A percentile compares a stretch with the other conserved stretches of the same genome.
Conservation (phyloP, 768 basidiomycete genomes). For the Lentinula edodes region DNA sequence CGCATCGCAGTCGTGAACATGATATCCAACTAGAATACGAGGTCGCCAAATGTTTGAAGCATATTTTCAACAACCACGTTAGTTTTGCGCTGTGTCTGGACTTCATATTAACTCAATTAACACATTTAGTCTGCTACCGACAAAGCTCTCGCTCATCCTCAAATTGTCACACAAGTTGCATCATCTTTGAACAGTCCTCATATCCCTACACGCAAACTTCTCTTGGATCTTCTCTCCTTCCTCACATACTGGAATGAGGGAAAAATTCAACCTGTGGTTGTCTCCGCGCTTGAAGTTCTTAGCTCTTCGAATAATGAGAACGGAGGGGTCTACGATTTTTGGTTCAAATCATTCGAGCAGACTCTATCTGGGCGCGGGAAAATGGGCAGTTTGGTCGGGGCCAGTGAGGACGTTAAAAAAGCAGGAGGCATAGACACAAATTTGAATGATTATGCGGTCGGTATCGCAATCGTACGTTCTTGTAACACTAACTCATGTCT, state of each 20-base stretch:
- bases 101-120: constrained; percentile 9
- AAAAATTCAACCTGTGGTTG: constrained; percentile 58
- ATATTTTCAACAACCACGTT: constrained; percentile 68
- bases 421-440: constrained; percentile 59
- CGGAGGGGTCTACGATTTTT: constrained; percentile 71
- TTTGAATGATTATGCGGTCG: constrained; percentile 82
- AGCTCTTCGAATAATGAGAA: constrained; percentile 61
- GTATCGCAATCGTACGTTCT: neutral
- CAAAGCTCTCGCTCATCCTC: constrained; percentile 69
- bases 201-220: constrained; percentile 69
- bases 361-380: constrained; percentile 80
- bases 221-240: constrained; percentile 77
- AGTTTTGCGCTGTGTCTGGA: constrained; percentile 19
- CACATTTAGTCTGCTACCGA: constrained; percentile 50
- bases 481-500: neutral
- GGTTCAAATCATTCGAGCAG: constrained; percentile 80
- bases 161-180: constrained; percentile 73
- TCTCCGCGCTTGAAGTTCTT: constrained; percentile 69
- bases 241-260: constrained; percentile 62
- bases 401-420: constrained; percentile 83
- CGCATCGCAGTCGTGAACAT: constrained; percentile 40
- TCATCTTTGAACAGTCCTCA: constrained; percentile 80
- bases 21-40: constrained; percentile 82
- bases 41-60: constrained; percentile 80
- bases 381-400: constrained; percentile 94